Conservation (phyloP, 352 stramenopile genomes). For the Nothophytophthora sp. region DNA sequence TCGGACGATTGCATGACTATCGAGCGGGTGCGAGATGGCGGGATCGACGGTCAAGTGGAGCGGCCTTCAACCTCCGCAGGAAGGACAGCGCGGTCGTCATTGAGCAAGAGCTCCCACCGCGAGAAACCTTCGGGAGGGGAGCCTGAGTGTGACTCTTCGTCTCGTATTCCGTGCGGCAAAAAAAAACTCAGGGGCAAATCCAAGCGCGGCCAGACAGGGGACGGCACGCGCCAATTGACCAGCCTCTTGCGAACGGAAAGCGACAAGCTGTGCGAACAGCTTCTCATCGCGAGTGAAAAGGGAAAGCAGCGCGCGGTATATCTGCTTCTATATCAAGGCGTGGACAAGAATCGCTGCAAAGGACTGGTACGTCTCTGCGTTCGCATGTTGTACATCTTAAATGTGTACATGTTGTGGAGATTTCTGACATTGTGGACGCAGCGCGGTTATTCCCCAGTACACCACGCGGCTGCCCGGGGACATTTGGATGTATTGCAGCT, state of each 20-base stretch:
- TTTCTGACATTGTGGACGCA: conserved; percentile 18
- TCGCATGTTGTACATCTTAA: too few relatives aligned
- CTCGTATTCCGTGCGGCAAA: not conserved
- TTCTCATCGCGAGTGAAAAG: conserved; percentile 74
- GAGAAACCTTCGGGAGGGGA: not conserved
- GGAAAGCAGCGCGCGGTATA: conserved; percentile 67
- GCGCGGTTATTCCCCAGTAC: conserved; percentile 64
- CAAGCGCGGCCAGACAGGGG: conserved; percentile 13
- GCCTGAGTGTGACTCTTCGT: not conserved
- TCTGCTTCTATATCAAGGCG: conserved; percentile 64
- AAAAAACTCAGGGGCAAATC: conserved; percentile 6
- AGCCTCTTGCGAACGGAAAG: conserved; percentile 38
- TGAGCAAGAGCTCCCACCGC: too few relatives aligned
- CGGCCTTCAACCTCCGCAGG: conserved; percentile 9
- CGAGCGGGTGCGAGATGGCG: too few relatives aligned
- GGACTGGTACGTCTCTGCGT: conserved; percentile 50
- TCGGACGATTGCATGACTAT: too few relatives aligned
- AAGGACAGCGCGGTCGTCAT: not conserved
- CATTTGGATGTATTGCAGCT: conserved; percentile 70
- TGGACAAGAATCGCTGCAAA: conserved; percentile 56
- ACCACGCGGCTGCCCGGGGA: conserved; percentile 67
- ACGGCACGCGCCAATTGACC: conserved; percentile 35
- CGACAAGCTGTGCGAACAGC: conserved; percentile 51
- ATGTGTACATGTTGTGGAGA: not conserved
- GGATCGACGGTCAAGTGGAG: not conserved